Evolutionary conservation across 352 stramenopile genomes (phyloP), one percentile per base, ranked within the genome.

Genomic region (Thalassiosira sp.): DNA sequence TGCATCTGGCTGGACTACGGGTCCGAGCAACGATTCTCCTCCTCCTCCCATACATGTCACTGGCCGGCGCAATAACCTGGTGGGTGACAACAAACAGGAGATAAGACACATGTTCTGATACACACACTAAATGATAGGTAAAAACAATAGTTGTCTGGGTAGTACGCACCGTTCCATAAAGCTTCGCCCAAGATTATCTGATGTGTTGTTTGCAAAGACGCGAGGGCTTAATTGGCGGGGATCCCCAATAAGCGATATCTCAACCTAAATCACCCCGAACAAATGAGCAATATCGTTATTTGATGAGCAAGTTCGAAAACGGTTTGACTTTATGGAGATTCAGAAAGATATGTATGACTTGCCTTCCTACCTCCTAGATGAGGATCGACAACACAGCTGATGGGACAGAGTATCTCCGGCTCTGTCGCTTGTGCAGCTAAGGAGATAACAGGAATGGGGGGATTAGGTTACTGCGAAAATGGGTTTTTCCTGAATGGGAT

Each of bases 351-450:
- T n/a, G n/a, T n/a, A n/a, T n/a, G n/a, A n/a, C n/a, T n/a, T n/a
- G n/a, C 80, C 46, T 88, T 88, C 20, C 48, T 62, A 28, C 51
- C 51, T n/a, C 71, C 77, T 11, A 65, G 52, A 48, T 59, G 27
- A 68, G 81, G 70, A 77, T 91, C 82, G n/a, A 87, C 65, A 16
- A 91, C 85, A 45, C 84, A 75, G 15, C 72, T 86, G 3, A 91
- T 37, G 13, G 85, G 82, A 56, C 84, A 81, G 0, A 88, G 28
- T n/a, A 75, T 75, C 61, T 91, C 85, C 18, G 82, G 76, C 57
- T 91, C 85, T n/a, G 70, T 89, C n/a, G 85, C 85, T 80, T 91
- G 82, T 2, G 82, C 76, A 31, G 85, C 76, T n/a, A n/a, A n/a
- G n/a, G n/a, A n/a, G n/a, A n/a, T n/a, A n/a, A n/a, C n/a, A n/a